A percentile compares a stretch with the other conserved stretches of the same genome.
Evolutionary conservation across 805 yeast species (phyloP).

Genomic region (Priceomyces haplophilus): DNA sequence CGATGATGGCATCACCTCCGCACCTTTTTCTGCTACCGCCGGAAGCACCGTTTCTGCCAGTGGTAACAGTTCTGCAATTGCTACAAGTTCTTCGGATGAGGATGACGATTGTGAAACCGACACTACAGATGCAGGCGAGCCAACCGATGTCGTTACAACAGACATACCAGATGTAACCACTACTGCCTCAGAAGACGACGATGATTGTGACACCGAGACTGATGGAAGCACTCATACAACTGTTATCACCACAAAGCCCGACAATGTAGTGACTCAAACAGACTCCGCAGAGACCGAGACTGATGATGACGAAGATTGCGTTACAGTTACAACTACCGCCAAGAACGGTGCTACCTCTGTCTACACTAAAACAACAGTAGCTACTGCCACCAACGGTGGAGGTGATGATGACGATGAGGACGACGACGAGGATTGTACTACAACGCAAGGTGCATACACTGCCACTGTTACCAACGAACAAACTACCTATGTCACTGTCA

Average conservation of each 20-base stretch:
- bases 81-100: slow-evolving; percentile 2
- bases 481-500: slow-evolving; percentile 5
- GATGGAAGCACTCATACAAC: slow-evolving; percentile 1
- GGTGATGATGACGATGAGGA: slow-evolving; percentile 3
- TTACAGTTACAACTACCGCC: slow-evolving; percentile 3
- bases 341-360: background rate
- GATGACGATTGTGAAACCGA: slow-evolving; percentile 11
- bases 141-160: background rate
- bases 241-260: background rate
- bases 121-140: too few species aligned
- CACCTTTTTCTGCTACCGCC: background rate
- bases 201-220: slow-evolving; percentile 6
- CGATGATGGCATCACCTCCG: background rate
- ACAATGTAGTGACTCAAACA: slow-evolving; percentile 1
- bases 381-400: slow-evolving; percentile 1
- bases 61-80: slow-evolving; percentile 1
- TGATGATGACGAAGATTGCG: background rate
- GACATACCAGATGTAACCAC: too few species aligned
- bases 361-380: background rate
- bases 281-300: slow-evolving; percentile 1
- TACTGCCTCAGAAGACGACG: slow-evolving; percentile 6
- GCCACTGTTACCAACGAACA: background rate
- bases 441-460: background rate
- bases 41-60: too few species aligned
- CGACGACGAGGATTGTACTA: slow-evolving; percentile 4